phyloP scores from a whole-genome alignment of 805 yeast species.

The Yarrowia sp. region DNA sequence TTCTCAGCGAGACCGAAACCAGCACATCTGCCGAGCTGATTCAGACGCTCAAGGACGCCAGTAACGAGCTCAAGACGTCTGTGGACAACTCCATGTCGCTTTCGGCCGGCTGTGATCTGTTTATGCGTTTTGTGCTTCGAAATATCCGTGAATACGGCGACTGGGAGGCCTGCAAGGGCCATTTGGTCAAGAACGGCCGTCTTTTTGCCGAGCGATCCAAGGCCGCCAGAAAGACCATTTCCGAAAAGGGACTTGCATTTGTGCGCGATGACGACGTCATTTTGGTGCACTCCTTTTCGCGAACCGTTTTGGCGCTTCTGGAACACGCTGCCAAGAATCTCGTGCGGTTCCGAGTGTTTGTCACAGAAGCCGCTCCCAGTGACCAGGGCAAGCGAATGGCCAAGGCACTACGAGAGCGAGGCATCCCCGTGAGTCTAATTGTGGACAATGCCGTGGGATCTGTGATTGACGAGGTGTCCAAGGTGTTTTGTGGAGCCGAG shows the following conservation, averaged over 20 bases:
- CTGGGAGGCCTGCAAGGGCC: constrained; percentile 91
- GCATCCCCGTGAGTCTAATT: constrained; percentile 85
- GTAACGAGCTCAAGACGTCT: constrained; percentile 71
- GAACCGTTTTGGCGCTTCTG: constrained; percentile 83
- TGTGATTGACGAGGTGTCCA: constrained; percentile 88
- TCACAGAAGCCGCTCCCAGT: constrained; percentile 91
- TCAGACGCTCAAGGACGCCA: constrained; percentile 77
- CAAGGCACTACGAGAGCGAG: constrained; percentile 65
- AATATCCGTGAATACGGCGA: constrained; percentile 85
- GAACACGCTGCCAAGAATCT: constrained; percentile 77
- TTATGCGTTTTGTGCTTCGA: constrained; percentile 89
- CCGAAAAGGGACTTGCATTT: constrained; percentile 85
- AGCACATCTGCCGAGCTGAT: constrained; percentile 93
- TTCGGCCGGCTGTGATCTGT: constrained; percentile 97
- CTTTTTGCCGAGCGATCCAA: constrained; percentile 90
- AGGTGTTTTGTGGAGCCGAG: constrained; percentile 96
- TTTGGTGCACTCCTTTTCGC: constrained; percentile 87
- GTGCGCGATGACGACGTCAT: constrained; percentile 91
- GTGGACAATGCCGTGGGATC: constrained; percentile 95
- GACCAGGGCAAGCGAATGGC: constrained; percentile 79
- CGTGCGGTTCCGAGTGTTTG: constrained; percentile 85
- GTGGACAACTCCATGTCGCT: constrained; percentile 91
- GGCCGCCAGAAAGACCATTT: constrained; percentile 84
- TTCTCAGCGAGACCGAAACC: constrained; percentile 83
- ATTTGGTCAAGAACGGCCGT: constrained; percentile 91